Conservation (phyloP, 306 rosid species). For the Parietaria judaica region DNA sequence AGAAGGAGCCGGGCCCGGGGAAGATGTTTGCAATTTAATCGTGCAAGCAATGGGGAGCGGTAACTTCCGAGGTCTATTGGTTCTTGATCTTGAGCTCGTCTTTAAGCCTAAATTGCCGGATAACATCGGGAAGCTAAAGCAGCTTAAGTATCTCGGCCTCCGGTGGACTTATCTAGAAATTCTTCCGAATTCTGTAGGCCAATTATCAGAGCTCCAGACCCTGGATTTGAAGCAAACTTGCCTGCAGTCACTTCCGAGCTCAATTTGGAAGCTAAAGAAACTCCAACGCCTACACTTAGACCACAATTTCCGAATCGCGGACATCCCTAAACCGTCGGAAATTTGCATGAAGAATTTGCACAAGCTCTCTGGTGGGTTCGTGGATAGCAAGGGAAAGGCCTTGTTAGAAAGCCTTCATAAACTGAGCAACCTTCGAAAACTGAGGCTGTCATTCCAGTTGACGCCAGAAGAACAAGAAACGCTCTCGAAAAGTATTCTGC, state of each 20-base stretch:
- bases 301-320: slow-evolving; percentile 12
- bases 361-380: slow-evolving; percentile 25
- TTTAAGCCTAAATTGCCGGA: slow-evolving; percentile 34
- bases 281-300: slow-evolving; percentile 22
- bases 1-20: slow-evolving; percentile 32
- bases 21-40: slow-evolving; percentile 16
- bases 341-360: slow-evolving; percentile 10
- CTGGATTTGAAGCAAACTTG: slow-evolving; percentile 34
- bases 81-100: slow-evolving; percentile 19
- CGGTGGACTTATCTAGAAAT: slow-evolving; percentile 28
- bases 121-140: slow-evolving; percentile 3
- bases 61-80: slow-evolving; percentile 5
- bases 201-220: slow-evolving; percentile 25
- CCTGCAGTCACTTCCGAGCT: slow-evolving; percentile 19
- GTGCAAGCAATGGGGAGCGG: slow-evolving; percentile 11
- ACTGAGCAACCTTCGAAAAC: slow-evolving; percentile 23
- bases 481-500: slow-evolving; percentile 4
- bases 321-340: slow-evolving; percentile 14
- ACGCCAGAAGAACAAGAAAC: background rate
- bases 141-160: slow-evolving; percentile 26
- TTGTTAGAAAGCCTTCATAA: slow-evolving; percentile 13
- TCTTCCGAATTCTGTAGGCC: slow-evolving; percentile 21
- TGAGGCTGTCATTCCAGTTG: slow-evolving; percentile 27
- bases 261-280: slow-evolving; percentile 27
- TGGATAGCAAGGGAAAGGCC: slow-evolving; percentile 20